These are phyloP conservation scores for Torulaspora gathmanii DNA, from an alignment of 805 yeast genomes.

Conservation along the genomic window DNA sequence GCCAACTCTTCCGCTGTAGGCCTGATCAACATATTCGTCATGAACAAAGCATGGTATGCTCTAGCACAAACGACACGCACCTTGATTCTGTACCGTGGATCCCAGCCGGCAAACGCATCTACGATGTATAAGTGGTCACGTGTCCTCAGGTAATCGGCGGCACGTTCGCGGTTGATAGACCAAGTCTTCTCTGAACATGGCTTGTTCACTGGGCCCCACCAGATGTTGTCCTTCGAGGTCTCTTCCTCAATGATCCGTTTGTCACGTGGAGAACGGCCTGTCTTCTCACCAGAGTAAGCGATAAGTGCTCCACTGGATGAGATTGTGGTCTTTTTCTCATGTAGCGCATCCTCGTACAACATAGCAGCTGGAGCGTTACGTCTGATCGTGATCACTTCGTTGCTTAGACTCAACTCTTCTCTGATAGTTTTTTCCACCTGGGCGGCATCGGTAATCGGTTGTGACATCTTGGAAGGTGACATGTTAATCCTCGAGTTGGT, in stretches of 20 bases:
- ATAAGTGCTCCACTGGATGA: conserved; percentile 91
- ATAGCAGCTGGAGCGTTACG: conserved; percentile 93
- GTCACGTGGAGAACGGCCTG: conserved; percentile 98
- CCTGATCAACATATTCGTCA: conserved; percentile 96
- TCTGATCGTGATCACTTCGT: conserved; percentile 58
- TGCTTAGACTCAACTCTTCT: conserved; percentile 45
- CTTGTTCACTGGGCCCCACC: conserved; percentile 99
- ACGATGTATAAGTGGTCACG: conserved; percentile 90
- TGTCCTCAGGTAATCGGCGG: conserved; percentile 93
- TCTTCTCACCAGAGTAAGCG: conserved; percentile 92
- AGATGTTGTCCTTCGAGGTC: conserved; percentile 72
- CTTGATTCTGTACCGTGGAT: conserved; percentile 93
- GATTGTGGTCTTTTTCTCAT: conserved; percentile 86
- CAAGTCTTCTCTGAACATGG: conserved; percentile 91
- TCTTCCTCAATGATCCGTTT: conserved; percentile 96
- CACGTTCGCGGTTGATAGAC: conserved; percentile 93
- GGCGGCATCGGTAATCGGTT: conserved; percentile 11
- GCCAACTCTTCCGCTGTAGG: conserved; percentile 87
- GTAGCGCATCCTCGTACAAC: conserved; percentile 88
- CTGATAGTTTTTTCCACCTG: conserved; percentile 33
- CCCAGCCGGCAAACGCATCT: conserved; percentile 99
- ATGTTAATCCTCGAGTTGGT: neutral
- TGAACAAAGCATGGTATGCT: conserved; percentile 96
- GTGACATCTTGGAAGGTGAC: conserved; percentile 18
- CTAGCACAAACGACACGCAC: conserved; percentile 95